These are phyloP conservation scores for Cladophialophora chaetospira DNA, from an alignment of 2,329 filamentous ascomycete genomes.

Conservation along the genomic window DNA sequence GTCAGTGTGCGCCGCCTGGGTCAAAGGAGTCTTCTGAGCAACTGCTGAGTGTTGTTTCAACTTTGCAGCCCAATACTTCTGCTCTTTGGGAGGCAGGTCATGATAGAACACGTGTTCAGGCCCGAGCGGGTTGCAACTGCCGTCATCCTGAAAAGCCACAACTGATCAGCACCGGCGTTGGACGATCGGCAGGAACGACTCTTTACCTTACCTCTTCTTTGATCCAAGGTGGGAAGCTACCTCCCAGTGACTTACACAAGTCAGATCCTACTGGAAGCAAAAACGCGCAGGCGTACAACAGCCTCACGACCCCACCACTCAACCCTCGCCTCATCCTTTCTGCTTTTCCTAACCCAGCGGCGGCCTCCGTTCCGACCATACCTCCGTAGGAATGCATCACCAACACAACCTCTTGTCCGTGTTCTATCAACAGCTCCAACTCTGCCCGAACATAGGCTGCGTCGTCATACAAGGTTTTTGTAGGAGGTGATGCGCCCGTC, in stretches of 20 bases:
- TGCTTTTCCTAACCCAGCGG: conserved; percentile 35
- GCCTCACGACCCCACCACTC: conserved; percentile 35
- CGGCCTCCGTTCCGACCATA: conserved; percentile 37
- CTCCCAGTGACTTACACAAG: conserved; percentile 12
- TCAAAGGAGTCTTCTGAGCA: conserved; percentile 12
- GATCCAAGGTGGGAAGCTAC: conserved; percentile 16
- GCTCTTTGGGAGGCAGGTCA: conserved; percentile 36
- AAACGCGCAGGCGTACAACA: conserved; percentile 41
- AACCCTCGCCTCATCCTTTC: conserved; percentile 33
- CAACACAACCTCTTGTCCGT: conserved; percentile 36
- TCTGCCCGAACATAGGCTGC: conserved; percentile 6
- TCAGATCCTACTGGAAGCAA: conserved; percentile 32
- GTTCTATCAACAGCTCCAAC: conserved; percentile 34
- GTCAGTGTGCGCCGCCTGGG: conserved; percentile 13
- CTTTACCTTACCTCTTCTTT: conserved; percentile 12
- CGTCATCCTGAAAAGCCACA: conserved; percentile 8
- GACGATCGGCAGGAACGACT: background rate
- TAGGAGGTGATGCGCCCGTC: background rate
- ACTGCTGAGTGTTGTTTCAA: conserved; percentile 14
- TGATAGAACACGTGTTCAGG: conserved; percentile 39
- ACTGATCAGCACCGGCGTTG: background rate
- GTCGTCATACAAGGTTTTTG: conserved; percentile 16
- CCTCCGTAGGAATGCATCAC: conserved; percentile 42
- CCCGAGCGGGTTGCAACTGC: conserved; percentile 14
- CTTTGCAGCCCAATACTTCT: conserved; percentile 15